Evolutionary conservation across 129 eudicot genomes (phyloP).

Genomic region (Artemisia tridentata): DNA sequence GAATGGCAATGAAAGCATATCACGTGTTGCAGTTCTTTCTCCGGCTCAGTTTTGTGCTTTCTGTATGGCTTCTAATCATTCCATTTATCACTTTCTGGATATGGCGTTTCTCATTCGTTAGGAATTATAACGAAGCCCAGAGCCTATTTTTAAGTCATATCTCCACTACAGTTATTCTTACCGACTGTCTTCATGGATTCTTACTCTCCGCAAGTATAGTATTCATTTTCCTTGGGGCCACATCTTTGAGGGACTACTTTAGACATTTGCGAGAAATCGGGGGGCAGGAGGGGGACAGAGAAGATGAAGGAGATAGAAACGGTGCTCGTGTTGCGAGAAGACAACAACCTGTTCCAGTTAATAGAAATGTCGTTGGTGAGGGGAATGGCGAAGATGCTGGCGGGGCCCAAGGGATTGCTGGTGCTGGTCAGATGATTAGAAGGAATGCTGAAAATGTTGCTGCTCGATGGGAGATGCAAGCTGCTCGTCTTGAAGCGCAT

Average conservation of each 20-base stretch:
- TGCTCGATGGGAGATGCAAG: conserved; percentile 96
- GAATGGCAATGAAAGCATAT: conserved; percentile 82
- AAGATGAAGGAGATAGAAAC: conserved; percentile 77
- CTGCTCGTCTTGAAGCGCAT: conserved; percentile 96
- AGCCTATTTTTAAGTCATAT: conserved; percentile 74
- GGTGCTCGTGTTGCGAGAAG: conserved; percentile 92
- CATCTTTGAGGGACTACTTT: conserved; percentile 87
- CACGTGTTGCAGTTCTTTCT: conserved; percentile 73
- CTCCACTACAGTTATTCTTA: conserved; percentile 66
- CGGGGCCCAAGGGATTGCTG: conserved; percentile 85
- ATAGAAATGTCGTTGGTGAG: conserved; percentile 63
- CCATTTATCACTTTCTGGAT: conserved; percentile 96
- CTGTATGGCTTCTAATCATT: conserved; percentile 88
- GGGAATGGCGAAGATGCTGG: conserved; percentile 77
- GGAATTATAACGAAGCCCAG: conserved; percentile 77
- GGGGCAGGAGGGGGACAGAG: conserved; percentile 87
- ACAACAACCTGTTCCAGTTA: conserved; percentile 54
- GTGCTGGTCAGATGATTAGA: conserved; percentile 89
- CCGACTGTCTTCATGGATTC: conserved; percentile 91
- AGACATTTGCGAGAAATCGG: conserved; percentile 88
- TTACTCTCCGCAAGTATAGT: conserved; percentile 91
- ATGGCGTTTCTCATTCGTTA: conserved; percentile 86
- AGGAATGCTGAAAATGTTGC: conserved; percentile 97
- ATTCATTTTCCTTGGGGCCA: conserved; percentile 84
- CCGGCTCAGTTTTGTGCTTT: conserved; percentile 82